These are phyloP conservation scores for Pyricularia pennisetigena DNA, from an alignment of 2,329 filamentous ascomycete species.

Conservation along the genomic window DNA sequence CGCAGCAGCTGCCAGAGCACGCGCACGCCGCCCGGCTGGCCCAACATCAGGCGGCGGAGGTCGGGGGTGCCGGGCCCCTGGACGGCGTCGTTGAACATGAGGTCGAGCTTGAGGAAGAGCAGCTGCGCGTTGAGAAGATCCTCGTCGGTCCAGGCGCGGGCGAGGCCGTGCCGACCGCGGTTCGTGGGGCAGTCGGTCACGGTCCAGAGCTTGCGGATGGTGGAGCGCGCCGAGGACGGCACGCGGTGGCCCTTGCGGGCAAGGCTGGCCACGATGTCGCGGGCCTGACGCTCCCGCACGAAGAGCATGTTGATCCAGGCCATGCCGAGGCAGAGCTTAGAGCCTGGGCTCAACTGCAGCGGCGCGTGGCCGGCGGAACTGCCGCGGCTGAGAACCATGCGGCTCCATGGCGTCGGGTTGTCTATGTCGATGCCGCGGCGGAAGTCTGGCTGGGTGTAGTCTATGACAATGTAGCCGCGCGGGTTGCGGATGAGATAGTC, in stretches of 20 bases:
- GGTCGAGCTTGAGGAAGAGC: slow-evolving; percentile 63
- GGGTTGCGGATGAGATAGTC: slow-evolving; percentile 52
- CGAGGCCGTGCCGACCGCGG: slow-evolving; percentile 38
- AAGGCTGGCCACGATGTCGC: slow-evolving; percentile 54
- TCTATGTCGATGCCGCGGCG: slow-evolving; percentile 1
- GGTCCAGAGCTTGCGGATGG: slow-evolving; percentile 56
- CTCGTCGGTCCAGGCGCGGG: slow-evolving; percentile 49
- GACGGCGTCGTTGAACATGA: slow-evolving; percentile 57
- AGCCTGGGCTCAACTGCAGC: not conserved
- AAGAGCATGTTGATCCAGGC: slow-evolving; percentile 60
- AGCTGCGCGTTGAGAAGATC: slow-evolving; percentile 54
- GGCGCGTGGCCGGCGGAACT: not conserved
- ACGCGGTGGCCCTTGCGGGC: slow-evolving; percentile 46
- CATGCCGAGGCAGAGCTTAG: slow-evolving; percentile 26
- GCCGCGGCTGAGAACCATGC: not conserved
- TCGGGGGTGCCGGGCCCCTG: slow-evolving; percentile 29
- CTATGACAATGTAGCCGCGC: slow-evolving; percentile 28
- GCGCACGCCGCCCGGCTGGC: slow-evolving; percentile 40
- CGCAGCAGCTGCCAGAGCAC: slow-evolving; percentile 52
- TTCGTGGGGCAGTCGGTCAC: slow-evolving; percentile 57
- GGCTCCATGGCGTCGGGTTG: not conserved
- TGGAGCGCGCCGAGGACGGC: slow-evolving; percentile 23
- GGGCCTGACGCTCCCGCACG: slow-evolving; percentile 42
- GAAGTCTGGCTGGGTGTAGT: slow-evolving; percentile 13
- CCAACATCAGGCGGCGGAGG: slow-evolving; percentile 48